Evolutionary conservation across 2,329 filamentous ascomycete genomes (phyloP).

Genomic region (Aspergillus neoniger): DNA sequence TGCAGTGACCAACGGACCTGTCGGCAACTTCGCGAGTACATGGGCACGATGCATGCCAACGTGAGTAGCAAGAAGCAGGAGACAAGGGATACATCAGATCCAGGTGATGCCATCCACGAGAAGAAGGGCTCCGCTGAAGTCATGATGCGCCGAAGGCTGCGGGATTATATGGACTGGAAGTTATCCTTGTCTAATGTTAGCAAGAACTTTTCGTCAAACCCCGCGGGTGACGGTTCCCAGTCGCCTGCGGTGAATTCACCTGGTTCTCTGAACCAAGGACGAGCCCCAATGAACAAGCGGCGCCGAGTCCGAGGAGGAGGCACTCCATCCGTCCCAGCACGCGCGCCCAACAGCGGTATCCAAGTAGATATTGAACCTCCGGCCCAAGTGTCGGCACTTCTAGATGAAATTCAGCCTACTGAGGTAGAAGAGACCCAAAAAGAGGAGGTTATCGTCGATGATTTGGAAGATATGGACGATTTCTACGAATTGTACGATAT

Average conservation of each 20-base stretch:
- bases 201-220: conserved; percentile 40
- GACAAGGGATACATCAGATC: conserved; percentile 50
- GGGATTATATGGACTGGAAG: conserved; percentile 90
- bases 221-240: conserved; percentile 26
- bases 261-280: conserved; percentile 44
- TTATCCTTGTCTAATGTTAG: conserved; percentile 84
- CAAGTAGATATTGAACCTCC: conserved; percentile 76
- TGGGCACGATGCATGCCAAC: conserved; percentile 84
- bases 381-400: conserved; percentile 75
- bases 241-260: conserved; percentile 25
- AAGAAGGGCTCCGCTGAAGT: conserved; percentile 72
- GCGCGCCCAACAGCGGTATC: conserved; percentile 73
- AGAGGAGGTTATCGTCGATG: conserved; percentile 67
- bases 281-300: conserved; percentile 79
- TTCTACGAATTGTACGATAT: conserved; percentile 91
- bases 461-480: conserved; percentile 86
- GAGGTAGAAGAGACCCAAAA: conserved; percentile 76
- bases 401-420: conserved; percentile 80
- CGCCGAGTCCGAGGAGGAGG: conserved; percentile 81
- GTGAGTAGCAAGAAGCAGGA: conserved; percentile 43
- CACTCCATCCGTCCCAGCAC: conserved; percentile 57
- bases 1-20: conserved; percentile 85
- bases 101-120: conserved; percentile 55
- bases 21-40: conserved; percentile 83
- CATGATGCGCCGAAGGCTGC: conserved; percentile 86